phyloP scores from a whole-genome alignment of 2,329 filamentous ascomycete genomes.

The Chrysoporthe deuterocubensis region DNA sequence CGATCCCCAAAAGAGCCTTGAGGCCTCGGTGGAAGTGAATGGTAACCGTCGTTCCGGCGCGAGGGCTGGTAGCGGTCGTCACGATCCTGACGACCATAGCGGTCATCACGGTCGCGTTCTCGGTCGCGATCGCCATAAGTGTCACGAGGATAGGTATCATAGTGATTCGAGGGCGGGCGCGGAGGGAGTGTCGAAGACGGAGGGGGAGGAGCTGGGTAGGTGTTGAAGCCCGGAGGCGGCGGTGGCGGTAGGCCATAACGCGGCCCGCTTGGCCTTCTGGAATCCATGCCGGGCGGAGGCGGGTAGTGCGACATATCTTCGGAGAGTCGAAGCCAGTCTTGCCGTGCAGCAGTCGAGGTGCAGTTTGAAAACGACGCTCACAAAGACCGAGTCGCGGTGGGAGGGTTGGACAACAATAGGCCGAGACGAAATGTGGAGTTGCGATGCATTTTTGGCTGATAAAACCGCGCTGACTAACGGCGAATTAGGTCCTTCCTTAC shows the following conservation, averaged over 20 bases:
- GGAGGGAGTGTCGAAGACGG: slow-evolving; percentile 23
- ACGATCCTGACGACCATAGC: slow-evolving; percentile 21
- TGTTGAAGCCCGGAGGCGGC: slow-evolving; percentile 10
- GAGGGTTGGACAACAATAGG: slow-evolving; percentile 2
- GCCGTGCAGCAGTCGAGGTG: slow-evolving; percentile 3
- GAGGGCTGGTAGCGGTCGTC: slow-evolving; percentile 28
- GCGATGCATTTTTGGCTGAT: slow-evolving; percentile 3
- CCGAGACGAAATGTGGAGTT: slow-evolving; percentile 4
- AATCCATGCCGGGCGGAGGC: slow-evolving; percentile 27
- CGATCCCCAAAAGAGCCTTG: slow-evolving; percentile 14
- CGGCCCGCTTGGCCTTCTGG: slow-evolving; percentile 20
- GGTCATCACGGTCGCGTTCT: slow-evolving; percentile 20
- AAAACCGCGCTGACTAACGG: slow-evolving; percentile 5
- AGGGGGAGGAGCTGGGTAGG: slow-evolving; percentile 24
- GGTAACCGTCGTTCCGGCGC: slow-evolving; percentile 15
- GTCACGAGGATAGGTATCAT: slow-evolving; percentile 19
- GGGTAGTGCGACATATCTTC: slow-evolving; percentile 27
- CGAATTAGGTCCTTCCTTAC: not conserved
- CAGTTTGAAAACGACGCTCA: slow-evolving; percentile 14
- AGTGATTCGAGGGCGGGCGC: slow-evolving; percentile 28
- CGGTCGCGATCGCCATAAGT: slow-evolving; percentile 19
- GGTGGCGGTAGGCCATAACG: slow-evolving; percentile 18
- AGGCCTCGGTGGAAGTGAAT: slow-evolving; percentile 19
- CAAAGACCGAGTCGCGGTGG: slow-evolving; percentile 4
- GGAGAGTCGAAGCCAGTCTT: not conserved